Evolutionary conservation across 2,329 filamentous ascomycete species (phyloP), one percentile per base, ranked within the genome.

Genomic region (Penicillium sp.): DNA sequence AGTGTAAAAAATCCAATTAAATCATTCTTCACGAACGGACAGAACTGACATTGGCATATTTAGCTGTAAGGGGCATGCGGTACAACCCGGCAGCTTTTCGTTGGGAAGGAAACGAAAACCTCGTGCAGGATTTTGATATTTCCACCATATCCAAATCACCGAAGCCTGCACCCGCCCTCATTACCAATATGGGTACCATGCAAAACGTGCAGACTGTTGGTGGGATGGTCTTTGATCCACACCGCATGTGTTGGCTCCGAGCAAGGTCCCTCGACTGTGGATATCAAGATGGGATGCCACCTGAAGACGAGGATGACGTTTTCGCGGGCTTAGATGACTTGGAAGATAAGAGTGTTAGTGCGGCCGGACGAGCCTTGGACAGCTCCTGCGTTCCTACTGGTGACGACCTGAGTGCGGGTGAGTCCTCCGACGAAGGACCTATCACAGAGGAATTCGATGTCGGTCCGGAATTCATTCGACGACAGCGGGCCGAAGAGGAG

Each of bases 171-270:
- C 64, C 67, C 21, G 89, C 91, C 4, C 77, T 98, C 13, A 98
- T 98, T 57, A 89, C 89, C 33, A 93, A 95, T 51, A 87, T 96
- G 51, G 86, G 85, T 39, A 78, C 83, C 4, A 83, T 84, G 46
- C 87, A 91, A 58, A 90, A 88, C 47, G 85, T 95, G 10, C 90
- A 96, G 67, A 86, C 96, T 23, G 89, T 96, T 42, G 87, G 89
- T n/a, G 88, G 89, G 53, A 98, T 98, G 93, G 86, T 97, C 7
- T 98, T 97, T 63, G 93, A 98, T 60, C 93, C 93, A 3, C 84
- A 88, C 48, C 87, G 87, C 55, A 97, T 98, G 91, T 94, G 89
- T 64, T 98, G 93, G 93, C 77, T 97, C 41, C 96, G 95, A 65
- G 74, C 93, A 45, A 73, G 47, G 73, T 76, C 32, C 65, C 72